Base-by-base conservation (phyloP, 352 stramenopile species). In the Globisporangium lucens region DNA sequence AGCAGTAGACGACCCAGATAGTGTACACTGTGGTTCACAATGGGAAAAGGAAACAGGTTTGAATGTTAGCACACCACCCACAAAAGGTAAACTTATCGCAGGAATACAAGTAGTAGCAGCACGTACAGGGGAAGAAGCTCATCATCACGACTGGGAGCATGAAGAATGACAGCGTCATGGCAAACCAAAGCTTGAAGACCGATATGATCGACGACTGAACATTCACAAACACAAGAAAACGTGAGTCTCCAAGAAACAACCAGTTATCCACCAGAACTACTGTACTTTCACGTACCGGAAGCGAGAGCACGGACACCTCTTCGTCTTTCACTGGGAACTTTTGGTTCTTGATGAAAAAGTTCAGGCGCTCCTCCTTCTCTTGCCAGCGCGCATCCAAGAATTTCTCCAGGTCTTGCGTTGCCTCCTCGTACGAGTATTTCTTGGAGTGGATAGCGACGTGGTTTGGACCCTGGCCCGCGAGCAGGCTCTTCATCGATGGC, bases 1-100 rank as follows among this genome's bases (percentile, higher is more conserved):
- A 93, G 70, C 85, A 91, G 73, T 93, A 93, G 36, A 91, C 68
- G 52, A 93, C 83, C 85, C 85, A 93, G 13, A 83, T 56, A 41
- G 83, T 90, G 66, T 93, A 93, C 74, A 90, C 85, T 93, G 52
- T 15, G 68, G 30, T 69, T 30, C 35, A 47, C 38, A 2, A 47
- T 9, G 4, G 7, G 41, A n/a, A 22, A 17, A 65, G 9, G 46
- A 13, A 49, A 38, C 5, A 30, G 38, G 35, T 13, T 61, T 10
- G 10, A 4, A 33, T 12, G 4, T 36, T 36, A 36, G 24, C 20
- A 55, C 17, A 52, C 41, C 38, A 12, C 17, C 35, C 35, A 38
- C 35, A 38, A 43, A 47, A n/a, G 1, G 29, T 30, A 64, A 36
- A 52, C 5, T 33, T 1, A 29, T 20, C 15, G 20, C 29, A 61